Evolutionary conservation across 768 basidiomycete genomes (phyloP).

Genomic region (Hericium rajendrae): DNA sequence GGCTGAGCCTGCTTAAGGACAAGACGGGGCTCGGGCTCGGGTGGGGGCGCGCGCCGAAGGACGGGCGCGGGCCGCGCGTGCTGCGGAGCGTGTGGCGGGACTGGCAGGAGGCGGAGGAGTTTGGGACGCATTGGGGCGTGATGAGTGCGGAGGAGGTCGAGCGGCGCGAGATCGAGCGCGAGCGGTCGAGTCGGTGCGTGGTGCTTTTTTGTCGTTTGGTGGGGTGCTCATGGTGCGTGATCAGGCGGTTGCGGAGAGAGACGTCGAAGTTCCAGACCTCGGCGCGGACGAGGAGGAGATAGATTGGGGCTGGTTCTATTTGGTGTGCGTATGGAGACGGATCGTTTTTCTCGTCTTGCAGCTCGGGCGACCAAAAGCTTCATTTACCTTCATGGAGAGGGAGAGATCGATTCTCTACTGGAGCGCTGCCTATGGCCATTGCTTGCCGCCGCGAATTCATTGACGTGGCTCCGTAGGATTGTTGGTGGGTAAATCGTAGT

Average conservation of each 20-base stretch:
- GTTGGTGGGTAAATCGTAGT: too few relatives aligned
- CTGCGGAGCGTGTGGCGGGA: constrained; percentile 90
- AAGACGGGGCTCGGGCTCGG: constrained; percentile 74
- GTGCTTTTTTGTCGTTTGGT: background rate
- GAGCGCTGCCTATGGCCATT: too few relatives aligned
- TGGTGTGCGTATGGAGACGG: too few relatives aligned
- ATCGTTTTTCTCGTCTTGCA: too few relatives aligned
- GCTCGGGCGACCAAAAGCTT: too few relatives aligned
- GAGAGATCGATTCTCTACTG: too few relatives aligned
- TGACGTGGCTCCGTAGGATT: too few relatives aligned
- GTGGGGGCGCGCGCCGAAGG: constrained; percentile 69
- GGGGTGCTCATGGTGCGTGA: background rate
- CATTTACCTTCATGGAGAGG: too few relatives aligned
- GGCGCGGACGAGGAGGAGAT: constrained; percentile 16
- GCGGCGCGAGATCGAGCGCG: constrained; percentile 78
- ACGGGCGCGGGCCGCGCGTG: constrained; percentile 71
- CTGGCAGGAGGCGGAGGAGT: constrained; percentile 89
- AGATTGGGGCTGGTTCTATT: background rate
- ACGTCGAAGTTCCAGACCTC: constrained; percentile 55
- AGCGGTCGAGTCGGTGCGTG: constrained; percentile 67
- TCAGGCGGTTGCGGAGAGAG: constrained; percentile 52
- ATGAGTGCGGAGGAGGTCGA: constrained; percentile 88
- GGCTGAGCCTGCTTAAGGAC: constrained; percentile 57
- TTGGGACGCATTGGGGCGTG: constrained; percentile 79
- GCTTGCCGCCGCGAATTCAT: too few relatives aligned